These are phyloP conservation scores for Fusarium citri DNA, from an alignment of 2,329 filamentous ascomycete species.

Conservation along the genomic window DNA sequence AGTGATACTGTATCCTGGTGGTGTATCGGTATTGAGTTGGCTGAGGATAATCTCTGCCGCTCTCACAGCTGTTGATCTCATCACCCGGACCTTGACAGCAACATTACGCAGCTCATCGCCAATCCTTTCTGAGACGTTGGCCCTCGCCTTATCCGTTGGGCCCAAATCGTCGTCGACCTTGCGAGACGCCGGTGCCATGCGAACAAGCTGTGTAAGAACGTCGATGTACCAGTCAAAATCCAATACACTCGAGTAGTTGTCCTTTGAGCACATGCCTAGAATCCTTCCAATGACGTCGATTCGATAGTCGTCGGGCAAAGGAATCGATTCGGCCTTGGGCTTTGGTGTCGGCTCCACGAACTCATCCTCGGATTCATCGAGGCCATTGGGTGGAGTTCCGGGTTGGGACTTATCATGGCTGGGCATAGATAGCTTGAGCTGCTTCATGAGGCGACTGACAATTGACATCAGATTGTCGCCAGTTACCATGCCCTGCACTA, in stretches of 20 bases:
- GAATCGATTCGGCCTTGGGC: slow-evolving; percentile 58
- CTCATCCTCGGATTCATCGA: slow-evolving; percentile 63
- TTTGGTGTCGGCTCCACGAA: slow-evolving; percentile 52
- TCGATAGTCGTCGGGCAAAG: slow-evolving; percentile 87
- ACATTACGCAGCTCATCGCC: slow-evolving; percentile 90
- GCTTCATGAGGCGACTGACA: slow-evolving; percentile 86
- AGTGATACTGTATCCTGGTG: slow-evolving; percentile 66
- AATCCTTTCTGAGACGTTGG: slow-evolving; percentile 75
- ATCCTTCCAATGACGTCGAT: slow-evolving; percentile 85
- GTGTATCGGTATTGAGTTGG: slow-evolving; percentile 64
- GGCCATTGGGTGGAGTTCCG: slow-evolving; percentile 59
- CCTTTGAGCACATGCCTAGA: slow-evolving; percentile 87
- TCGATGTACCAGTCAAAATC: slow-evolving; percentile 99
- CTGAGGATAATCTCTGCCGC: slow-evolving; percentile 82
- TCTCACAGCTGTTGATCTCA: slow-evolving; percentile 82
- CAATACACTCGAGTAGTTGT: slow-evolving; percentile 85
- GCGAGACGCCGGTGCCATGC: slow-evolving; percentile 69
- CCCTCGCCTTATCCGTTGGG: slow-evolving; percentile 43
- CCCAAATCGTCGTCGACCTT: slow-evolving; percentile 53
- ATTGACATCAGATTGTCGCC: slow-evolving; percentile 85
- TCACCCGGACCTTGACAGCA: slow-evolving; percentile 88
- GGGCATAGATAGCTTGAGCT: slow-evolving; percentile 77
- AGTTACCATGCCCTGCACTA: slow-evolving; percentile 94
- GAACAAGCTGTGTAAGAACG: slow-evolving; percentile 85
- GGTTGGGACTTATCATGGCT: slow-evolving; percentile 58